A percentile compares a stretch with the other conserved stretches of the same genome.
Evolutionary conservation across 2,329 filamentous ascomycete genomes (phyloP).

Genomic region (Cryoendolithus antarcticus): DNA sequence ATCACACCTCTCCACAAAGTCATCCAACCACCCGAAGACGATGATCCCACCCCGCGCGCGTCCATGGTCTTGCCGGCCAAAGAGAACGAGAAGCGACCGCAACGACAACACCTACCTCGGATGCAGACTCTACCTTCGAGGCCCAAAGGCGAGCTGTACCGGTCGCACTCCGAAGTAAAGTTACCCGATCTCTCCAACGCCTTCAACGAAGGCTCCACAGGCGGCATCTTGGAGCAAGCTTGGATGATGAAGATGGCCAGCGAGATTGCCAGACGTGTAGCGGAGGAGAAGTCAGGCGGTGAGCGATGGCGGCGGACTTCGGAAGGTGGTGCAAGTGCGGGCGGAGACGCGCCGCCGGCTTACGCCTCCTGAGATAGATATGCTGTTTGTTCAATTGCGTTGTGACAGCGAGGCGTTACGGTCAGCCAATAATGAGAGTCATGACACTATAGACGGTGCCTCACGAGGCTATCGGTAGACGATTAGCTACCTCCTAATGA

Average conservation of each 20-base stretch:
- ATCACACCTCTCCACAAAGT: constrained; percentile 8
- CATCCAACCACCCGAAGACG: constrained; percentile 2
- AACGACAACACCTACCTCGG: constrained; percentile 8
- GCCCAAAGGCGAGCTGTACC: constrained; percentile 7
- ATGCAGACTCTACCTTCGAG: constrained; percentile 10
- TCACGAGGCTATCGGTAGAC: too few species aligned
- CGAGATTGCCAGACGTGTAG: constrained; percentile 77
- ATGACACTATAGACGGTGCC: too few species aligned
- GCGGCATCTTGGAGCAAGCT: constrained; percentile 60
- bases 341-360: constrained; percentile 23
- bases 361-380: constrained; percentile 19
- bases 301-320: constrained; percentile 7
- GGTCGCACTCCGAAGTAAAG: constrained; percentile 11
- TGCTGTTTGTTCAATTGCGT: too few species aligned
- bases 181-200: constrained; percentile 14
- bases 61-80: constrained; percentile 2
- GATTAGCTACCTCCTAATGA: background rate
- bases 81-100: constrained; percentile 1
- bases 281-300: constrained; percentile 59
- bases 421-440: too few species aligned
- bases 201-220: constrained; percentile 12
- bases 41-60: constrained; percentile 6
- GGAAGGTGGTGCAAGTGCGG: background rate
- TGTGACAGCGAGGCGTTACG: too few species aligned
- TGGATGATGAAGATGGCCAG: constrained; percentile 90